Evolutionary conservation across 371 early-diverging fungal genomes (phyloP), one percentile per base, ranked within the genome.

Genomic region (Actinomortierella ambigua): DNA sequence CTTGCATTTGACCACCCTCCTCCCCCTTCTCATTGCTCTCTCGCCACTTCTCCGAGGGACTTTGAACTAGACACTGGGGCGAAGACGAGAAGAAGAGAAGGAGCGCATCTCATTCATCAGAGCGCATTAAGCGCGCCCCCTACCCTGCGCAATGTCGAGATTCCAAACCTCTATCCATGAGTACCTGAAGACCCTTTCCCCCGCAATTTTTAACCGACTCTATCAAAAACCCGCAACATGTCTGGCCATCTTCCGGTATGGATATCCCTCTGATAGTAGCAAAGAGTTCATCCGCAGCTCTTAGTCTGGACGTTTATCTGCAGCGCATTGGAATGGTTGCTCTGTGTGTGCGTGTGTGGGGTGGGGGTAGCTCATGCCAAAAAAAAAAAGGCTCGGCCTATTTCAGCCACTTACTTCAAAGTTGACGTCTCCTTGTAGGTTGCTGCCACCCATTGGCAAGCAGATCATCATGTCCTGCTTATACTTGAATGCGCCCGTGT

Each of bases 181-280:
- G 50, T 93, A 91, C 75, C 84, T 95, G 1, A 92, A 94, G 75
- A 84, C 87, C 3, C 80, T 95, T 27, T 93, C 94, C 1, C 78
- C 82, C 17, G 76, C 82, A 50, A 91, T 91, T 13, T 89, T 92
- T 59, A 83, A 88, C 49, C 82, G 90, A 0, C 80, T 97, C 26
- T 97, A 93, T 62, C 79, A 88, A 55, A 92, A 92, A 53, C 96
- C 97, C 14, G 91, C 98, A 14, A 93, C 96, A 64, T 96, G 96
- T 70, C 82, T 97, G 43, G 95, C 96, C 23, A 88, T 96, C 50
- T 91, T 96, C 63, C 86, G 98, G 93, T 92, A 79, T 52, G 47
- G 9, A 20, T 18, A 14, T 27, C 4, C 7, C 20, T 11, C 22
- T 53, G 9, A 3, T 18, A 22, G 24, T 9, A 18, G 22, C 20